phyloP scores from a whole-genome alignment of 164 flowering plant species.

The Chimonanthus praecox region DNA sequence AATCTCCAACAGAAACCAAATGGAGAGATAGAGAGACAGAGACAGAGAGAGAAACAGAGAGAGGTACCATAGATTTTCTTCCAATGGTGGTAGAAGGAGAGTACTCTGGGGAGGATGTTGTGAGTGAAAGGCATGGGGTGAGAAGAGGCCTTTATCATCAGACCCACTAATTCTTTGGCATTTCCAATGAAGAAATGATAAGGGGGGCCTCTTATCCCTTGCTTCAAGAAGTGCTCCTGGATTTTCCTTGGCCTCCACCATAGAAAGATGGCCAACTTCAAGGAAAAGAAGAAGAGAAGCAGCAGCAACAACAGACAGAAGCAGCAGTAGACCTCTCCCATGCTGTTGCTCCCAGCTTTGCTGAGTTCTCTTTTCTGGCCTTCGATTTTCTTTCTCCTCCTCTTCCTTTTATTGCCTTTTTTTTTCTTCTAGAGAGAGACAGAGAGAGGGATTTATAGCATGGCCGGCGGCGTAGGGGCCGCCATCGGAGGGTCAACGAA shows the following conservation, averaged over 20 bases:
- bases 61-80: conserved; percentile 87
- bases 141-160: conserved; percentile 75
- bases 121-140: conserved; percentile 85
- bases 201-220: conserved; percentile 96
- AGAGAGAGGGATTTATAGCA: conserved; percentile 14
- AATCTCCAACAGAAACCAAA: neutral
- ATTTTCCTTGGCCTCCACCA: conserved; percentile 93
- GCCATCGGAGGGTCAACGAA: conserved; percentile 71
- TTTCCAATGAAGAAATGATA: conserved; percentile 89
- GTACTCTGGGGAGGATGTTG: conserved; percentile 91
- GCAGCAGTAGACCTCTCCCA: conserved; percentile 8
- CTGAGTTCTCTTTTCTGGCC: neutral
- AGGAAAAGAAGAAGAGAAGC: conserved; percentile 16
- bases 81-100: conserved; percentile 98
- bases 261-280: conserved; percentile 36
- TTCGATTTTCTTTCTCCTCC: neutral
- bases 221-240: conserved; percentile 71
- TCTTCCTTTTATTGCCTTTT: neutral
- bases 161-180: conserved; percentile 64
- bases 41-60: neutral
- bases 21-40: conserved; percentile 10
- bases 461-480: conserved; percentile 82
- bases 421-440: conserved; percentile 15
- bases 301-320: conserved; percentile 12
- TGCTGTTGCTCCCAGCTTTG: conserved; percentile 1